Evolutionary conservation across 441 rosid genomes (phyloP).

Genomic region (Kokia cookei): DNA sequence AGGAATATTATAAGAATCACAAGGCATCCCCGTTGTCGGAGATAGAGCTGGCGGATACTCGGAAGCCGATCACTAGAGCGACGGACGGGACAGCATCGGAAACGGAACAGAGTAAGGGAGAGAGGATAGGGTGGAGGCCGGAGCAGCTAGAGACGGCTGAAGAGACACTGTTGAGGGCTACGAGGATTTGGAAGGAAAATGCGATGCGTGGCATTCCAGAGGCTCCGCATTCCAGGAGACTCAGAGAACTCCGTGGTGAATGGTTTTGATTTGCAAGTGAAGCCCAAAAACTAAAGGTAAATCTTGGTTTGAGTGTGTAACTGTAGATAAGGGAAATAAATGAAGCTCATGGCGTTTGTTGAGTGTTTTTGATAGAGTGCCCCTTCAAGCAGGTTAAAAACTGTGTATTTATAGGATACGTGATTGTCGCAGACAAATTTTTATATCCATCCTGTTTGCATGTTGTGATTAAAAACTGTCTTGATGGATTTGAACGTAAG

Average conservation of each 20-base stretch:
- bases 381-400: too few species aligned
- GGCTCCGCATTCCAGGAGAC: conserved; percentile 48
- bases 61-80: conserved; percentile 71
- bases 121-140: conserved; percentile 51
- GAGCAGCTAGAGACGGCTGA: conserved; percentile 87
- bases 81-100: conserved; percentile 44
- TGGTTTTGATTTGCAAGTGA: conserved; percentile 34
- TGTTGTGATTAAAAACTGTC: too few species aligned
- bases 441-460: too few species aligned
- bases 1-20: conserved; percentile 40
- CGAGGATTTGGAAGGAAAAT: conserved; percentile 48
- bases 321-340: background rate
- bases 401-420: too few species aligned
- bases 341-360: background rate
- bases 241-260: conserved; percentile 69
- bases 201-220: conserved; percentile 79
- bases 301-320: too few species aligned
- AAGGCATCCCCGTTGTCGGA: conserved; percentile 74
- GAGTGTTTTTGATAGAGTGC: too few species aligned
- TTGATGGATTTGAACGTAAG: too few species aligned
- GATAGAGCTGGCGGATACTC: conserved; percentile 54
- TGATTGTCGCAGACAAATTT: too few species aligned
- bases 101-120: conserved; percentile 3
- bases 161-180: conserved; percentile 55
- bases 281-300: background rate